phyloP scores from a whole-genome alignment of 2,329 filamentous ascomycete genomes.

The Elsinoe arachidis region DNA sequence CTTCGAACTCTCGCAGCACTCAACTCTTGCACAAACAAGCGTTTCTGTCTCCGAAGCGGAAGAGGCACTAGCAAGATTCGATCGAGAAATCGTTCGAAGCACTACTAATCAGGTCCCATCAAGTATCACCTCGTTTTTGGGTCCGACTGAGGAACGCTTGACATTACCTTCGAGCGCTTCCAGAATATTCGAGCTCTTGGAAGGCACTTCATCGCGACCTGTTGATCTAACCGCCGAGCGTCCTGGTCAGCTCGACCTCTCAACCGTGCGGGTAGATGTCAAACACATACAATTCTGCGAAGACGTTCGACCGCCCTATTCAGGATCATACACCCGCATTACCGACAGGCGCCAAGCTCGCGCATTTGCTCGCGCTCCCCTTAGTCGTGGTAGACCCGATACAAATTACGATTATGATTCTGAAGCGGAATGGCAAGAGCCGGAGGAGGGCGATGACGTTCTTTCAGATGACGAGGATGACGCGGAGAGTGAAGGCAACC shows the following conservation, averaged over 20 bases:
- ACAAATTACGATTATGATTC: constrained; percentile 79
- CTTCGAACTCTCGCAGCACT: constrained; percentile 69
- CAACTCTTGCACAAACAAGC: constrained; percentile 52
- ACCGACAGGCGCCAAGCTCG: constrained; percentile 38
- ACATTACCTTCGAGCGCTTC: neutral
- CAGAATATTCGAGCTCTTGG: constrained; percentile 34
- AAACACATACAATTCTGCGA: constrained; percentile 56
- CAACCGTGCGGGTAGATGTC: constrained; percentile 50
- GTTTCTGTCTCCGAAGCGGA: neutral
- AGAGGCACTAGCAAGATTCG: neutral
- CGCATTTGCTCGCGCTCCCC: constrained; percentile 46
- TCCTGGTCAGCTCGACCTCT: constrained; percentile 28
- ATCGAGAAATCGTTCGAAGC: neutral
- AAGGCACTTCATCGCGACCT: constrained; percentile 32
- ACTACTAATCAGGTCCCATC: neutral
- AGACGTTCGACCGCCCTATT: constrained; percentile 59
- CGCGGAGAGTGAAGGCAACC: constrained; percentile 64
- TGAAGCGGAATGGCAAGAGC: constrained; percentile 75
- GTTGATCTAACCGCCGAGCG: constrained; percentile 36
- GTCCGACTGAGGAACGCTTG: neutral
- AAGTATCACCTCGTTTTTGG: neutral
- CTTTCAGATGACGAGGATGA: constrained; percentile 57
- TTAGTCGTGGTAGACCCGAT: constrained; percentile 47
- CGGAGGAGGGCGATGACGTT: constrained; percentile 61
- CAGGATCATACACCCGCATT: constrained; percentile 60